Percentiles rank a stretch among this genome's conserved stretches.
Conservation (phyloP, 2,329 filamentous ascomycete genomes). For the Phyllosticta paracitricarpa region DNA sequence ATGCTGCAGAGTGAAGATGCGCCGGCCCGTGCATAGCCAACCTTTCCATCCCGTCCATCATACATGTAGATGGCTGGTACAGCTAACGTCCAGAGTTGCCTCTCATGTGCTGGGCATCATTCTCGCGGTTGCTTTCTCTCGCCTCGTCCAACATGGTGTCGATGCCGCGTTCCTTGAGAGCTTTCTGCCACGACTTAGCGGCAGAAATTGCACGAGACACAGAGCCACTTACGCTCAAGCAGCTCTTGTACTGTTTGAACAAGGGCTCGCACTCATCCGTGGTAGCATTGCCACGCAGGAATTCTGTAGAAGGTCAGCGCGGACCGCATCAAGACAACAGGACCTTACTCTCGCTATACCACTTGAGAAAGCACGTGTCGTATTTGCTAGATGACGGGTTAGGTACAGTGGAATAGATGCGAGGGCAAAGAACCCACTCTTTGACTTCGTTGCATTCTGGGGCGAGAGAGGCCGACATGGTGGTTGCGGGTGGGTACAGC, state of each 20-base stretch:
- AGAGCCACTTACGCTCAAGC: constrained; percentile 56
- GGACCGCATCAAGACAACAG: constrained; percentile 7
- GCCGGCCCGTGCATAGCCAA: neutral
- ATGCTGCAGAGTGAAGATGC: neutral
- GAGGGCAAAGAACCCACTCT: constrained; percentile 52
- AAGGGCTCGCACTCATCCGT: constrained; percentile 77
- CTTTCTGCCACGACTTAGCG: constrained; percentile 47
- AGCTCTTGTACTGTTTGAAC: constrained; percentile 82
- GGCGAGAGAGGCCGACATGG: constrained; percentile 88
- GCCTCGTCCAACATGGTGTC: constrained; percentile 89
- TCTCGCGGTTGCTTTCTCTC: constrained; percentile 79
- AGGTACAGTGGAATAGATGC: constrained; percentile 3
- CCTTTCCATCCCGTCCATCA: no score
- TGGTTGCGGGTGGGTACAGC: constrained; percentile 3
- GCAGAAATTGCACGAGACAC: neutral
- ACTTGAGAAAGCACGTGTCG: constrained; percentile 95
- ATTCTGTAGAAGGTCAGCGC: constrained; percentile 45
- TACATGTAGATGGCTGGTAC: neutral
- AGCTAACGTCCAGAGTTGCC: constrained; percentile 27
- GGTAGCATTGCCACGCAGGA: constrained; percentile 72
- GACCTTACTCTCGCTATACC: constrained; percentile 92
- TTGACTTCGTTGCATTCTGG: constrained; percentile 93
- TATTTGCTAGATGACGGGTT: constrained; percentile 57
- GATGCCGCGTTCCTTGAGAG: constrained; percentile 79
- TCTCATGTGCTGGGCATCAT: constrained; percentile 60